Evolutionary conservation across 2,329 filamentous ascomycete genomes (phyloP).

Genomic region (Aspergillus fructus): DNA sequence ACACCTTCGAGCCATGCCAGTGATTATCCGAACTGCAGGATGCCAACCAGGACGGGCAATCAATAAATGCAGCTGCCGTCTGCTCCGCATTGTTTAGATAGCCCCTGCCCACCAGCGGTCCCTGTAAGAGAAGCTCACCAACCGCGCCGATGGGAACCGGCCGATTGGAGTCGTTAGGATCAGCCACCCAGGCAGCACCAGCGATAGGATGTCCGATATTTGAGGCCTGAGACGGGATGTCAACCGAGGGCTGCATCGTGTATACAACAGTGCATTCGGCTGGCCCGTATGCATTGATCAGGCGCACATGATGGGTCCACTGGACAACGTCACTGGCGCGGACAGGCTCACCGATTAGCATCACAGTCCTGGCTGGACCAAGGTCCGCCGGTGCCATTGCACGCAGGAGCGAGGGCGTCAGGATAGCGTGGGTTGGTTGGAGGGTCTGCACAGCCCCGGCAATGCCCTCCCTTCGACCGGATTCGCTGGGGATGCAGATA

Average conservation of each 20-base stretch:
- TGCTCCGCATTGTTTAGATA: conserved; percentile 52
- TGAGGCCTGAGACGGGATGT: neutral
- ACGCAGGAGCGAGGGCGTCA: conserved; percentile 10
- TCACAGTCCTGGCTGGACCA: neutral
- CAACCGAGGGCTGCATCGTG: neutral
- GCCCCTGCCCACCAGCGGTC: conserved; percentile 55
- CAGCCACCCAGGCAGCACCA: neutral
- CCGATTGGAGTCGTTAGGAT: conserved; percentile 44
- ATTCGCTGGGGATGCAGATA: conserved; percentile 49
- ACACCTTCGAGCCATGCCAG: neutral
- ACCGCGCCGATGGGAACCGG: conserved; percentile 51
- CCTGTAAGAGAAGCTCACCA: conserved; percentile 24
- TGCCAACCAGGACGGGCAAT: neutral
- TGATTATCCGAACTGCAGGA: neutral
- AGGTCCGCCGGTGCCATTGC: neutral
- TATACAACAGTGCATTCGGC: neutral
- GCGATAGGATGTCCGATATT: neutral
- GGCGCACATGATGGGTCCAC: neutral
- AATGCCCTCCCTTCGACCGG: conserved; percentile 29
- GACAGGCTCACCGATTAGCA: conserved; percentile 8
- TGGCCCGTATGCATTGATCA: conserved; percentile 1
- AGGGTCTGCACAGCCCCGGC: conserved; percentile 34
- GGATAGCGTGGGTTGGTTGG: neutral
- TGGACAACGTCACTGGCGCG: neutral
- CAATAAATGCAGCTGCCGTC: neutral